These are phyloP conservation scores for Sporothrix brasiliensis DNA, from an alignment of 2,329 filamentous ascomycete species.

Conservation along the genomic window DNA sequence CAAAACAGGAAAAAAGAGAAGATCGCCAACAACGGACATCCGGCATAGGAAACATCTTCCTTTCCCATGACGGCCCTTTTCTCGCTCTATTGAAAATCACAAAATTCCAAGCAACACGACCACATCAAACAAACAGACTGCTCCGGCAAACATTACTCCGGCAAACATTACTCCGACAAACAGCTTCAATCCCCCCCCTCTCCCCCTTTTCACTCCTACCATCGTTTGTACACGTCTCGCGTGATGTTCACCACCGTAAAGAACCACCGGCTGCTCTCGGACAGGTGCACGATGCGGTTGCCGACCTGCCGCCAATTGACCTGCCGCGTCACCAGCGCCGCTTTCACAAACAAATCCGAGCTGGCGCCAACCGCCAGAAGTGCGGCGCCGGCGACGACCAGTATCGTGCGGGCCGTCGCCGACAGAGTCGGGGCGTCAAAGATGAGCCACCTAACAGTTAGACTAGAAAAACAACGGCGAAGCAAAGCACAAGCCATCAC, in stretches of 20 bases:
- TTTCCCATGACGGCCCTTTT: conserved; percentile 9
- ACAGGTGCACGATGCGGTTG: conserved; percentile 11
- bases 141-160: too few species aligned
- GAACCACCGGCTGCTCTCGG: conserved; percentile 27
- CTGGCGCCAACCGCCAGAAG: conserved; percentile 17
- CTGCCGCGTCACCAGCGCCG: conserved; percentile 6
- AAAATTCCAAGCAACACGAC: neutral
- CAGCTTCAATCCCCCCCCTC: neutral
- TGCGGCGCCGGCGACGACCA: conserved; percentile 12
- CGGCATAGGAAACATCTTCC: neutral
- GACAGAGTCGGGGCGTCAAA: conserved; percentile 4
- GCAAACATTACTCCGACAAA: too few species aligned
- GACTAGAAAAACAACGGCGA: neutral
- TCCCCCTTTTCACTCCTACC: conserved; percentile 1
- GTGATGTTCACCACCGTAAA: conserved; percentile 21
- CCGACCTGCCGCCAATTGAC: conserved; percentile 12
- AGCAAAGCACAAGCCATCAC: neutral
- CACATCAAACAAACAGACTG: neutral
- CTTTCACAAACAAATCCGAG: conserved; percentile 3
- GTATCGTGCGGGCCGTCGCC: neutral
- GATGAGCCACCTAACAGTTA: neutral
- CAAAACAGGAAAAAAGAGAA: neutral
- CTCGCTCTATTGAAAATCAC: neutral
- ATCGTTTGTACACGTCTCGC: conserved; percentile 24
- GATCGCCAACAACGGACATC: conserved; percentile 7